These are phyloP conservation scores for Venturia nashicola DNA, from an alignment of 2,329 filamentous ascomycete genomes.

Conservation along the genomic window DNA sequence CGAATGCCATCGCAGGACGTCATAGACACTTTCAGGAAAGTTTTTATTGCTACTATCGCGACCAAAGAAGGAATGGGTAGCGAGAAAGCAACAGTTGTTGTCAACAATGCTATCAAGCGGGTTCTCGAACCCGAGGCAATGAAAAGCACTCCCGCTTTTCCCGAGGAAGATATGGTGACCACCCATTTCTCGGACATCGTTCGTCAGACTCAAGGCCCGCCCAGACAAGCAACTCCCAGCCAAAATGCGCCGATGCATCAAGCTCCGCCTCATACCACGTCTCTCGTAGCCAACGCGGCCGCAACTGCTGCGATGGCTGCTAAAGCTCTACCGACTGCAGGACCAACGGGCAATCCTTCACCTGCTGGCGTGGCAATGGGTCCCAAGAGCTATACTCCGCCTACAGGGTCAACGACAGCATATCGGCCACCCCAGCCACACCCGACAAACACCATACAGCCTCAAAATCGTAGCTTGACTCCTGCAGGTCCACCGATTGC, in stretches of 20 bases:
- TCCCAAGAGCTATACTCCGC: not conserved
- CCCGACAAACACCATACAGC: not conserved
- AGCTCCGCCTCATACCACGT: not conserved
- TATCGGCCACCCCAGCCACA: not conserved
- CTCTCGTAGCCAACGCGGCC: not conserved
- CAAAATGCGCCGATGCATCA: not conserved
- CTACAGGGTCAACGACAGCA: not conserved
- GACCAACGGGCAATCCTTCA: not conserved
- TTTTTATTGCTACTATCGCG: conserved; percentile 3
- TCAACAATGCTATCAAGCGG: conserved; percentile 8
- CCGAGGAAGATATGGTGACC: not conserved
- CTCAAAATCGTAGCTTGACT: not conserved
- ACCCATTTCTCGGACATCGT: not conserved
- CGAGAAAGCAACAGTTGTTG: not conserved
- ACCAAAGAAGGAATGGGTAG: conserved; percentile 1
- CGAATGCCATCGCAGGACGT: conserved; percentile 5
- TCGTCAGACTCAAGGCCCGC: conserved; percentile 8
- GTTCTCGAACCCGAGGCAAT: conserved; percentile 10
- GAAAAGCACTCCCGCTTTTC: not conserved
- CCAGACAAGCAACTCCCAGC: conserved; percentile 5
- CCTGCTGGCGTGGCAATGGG: not conserved
- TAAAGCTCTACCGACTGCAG: not conserved
- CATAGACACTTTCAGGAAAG: conserved; percentile 10
- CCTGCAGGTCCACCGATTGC: not conserved
- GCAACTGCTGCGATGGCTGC: not conserved